A percentile compares a stretch with the other conserved stretches of the same genome.
These are phyloP conservation scores for Epichloe gansuensis DNA, from an alignment of 2,329 filamentous ascomycete genomes.

Conservation along the genomic window DNA sequence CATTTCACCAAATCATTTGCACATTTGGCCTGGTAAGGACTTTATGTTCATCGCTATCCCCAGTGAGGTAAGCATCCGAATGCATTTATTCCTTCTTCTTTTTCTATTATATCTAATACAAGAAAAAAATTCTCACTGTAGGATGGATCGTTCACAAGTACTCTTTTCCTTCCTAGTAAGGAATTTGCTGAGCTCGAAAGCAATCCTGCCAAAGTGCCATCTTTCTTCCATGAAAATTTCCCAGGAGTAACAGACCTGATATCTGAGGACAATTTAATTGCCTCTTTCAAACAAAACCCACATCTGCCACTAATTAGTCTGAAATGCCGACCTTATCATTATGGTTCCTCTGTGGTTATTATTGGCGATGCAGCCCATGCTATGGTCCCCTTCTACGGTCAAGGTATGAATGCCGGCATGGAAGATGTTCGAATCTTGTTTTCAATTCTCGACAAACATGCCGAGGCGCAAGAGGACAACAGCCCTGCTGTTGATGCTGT, in stretches of 20 bases:
- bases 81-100: not conserved
- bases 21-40: slow-evolving; percentile 90
- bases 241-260: slow-evolving; percentile 72
- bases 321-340: slow-evolving; percentile 86
- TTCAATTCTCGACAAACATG: slow-evolving; percentile 61
- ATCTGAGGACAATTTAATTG: slow-evolving; percentile 50
- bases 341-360: slow-evolving; percentile 63
- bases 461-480: slow-evolving; percentile 30
- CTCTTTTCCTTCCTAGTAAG: slow-evolving; percentile 69
- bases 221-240: slow-evolving; percentile 75
- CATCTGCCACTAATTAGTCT: slow-evolving; percentile 89
- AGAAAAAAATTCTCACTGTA: slow-evolving; percentile 21
- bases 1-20: slow-evolving; percentile 85
- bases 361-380: slow-evolving; percentile 91
- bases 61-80: slow-evolving; percentile 35
- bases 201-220: slow-evolving; percentile 44
- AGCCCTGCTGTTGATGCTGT: slow-evolving; percentile 20
- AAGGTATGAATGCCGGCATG: slow-evolving; percentile 93
- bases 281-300: slow-evolving; percentile 70
- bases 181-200: slow-evolving; percentile 58
- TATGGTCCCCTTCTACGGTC: slow-evolving; percentile 97
- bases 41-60: slow-evolving; percentile 99
- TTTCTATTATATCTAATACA: slow-evolving; percentile 5
- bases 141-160: slow-evolving; percentile 90
- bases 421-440: slow-evolving; percentile 91